These are phyloP conservation scores for Geranomyces variabilis DNA, from an alignment of 192 early-diverging fungal species.

Conservation along the genomic window DNA sequence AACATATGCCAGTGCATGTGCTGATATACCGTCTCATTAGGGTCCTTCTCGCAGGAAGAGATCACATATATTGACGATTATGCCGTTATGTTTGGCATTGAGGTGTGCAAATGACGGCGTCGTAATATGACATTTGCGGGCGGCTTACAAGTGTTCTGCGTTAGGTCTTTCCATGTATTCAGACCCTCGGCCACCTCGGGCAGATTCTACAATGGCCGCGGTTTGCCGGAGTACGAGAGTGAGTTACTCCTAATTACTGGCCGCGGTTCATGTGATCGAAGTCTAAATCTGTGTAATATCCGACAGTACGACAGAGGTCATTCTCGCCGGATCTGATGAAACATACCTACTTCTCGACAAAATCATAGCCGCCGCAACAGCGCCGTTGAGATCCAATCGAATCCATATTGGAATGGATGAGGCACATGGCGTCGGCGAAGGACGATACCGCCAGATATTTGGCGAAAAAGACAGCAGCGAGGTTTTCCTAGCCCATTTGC, in stretches of 20 bases:
- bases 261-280: not conserved
- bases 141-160: not conserved
- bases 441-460: constrained; percentile 74
- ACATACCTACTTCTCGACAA: constrained; percentile 81
- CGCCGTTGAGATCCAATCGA: constrained; percentile 72
- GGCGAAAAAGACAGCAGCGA: constrained; percentile 73
- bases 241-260: not conserved
- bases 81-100: constrained; percentile 74
- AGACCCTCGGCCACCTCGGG: constrained; percentile 87
- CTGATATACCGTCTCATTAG: constrained; percentile 44
- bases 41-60: constrained; percentile 75
- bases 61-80: constrained; percentile 77
- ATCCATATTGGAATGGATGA: constrained; percentile 93
- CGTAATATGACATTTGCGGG: not conserved
- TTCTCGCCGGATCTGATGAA: constrained; percentile 70
- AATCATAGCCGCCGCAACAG: constrained; percentile 65
- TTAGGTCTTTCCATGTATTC: constrained; percentile 77
- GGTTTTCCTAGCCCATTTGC: constrained; percentile 77
- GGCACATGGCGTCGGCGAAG: constrained; percentile 82
- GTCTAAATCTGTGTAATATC: not conserved
- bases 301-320: constrained; percentile 70
- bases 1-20: not conserved
- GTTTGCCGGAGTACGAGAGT: constrained; percentile 74
- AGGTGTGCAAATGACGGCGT: constrained; percentile 49
- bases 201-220: constrained; percentile 89